Evolutionary conservation across 148 eudicot species (phyloP).

Genomic region (Polygonum aviculare): DNA sequence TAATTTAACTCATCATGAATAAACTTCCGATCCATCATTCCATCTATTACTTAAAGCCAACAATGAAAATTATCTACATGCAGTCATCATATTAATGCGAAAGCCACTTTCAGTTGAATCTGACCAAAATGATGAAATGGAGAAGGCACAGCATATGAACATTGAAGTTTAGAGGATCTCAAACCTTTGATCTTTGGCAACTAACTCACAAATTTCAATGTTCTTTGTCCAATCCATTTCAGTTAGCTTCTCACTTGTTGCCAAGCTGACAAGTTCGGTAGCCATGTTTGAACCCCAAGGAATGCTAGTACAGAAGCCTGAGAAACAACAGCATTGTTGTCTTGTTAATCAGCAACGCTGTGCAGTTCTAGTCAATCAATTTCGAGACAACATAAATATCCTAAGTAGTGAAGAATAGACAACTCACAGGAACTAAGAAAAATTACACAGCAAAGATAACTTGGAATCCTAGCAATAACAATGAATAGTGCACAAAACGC

Average conservation of each 20-base stretch:
- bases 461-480: not conserved
- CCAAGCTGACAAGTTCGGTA: slow-evolving; percentile 66
- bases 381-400: not conserved
- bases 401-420: not conserved
- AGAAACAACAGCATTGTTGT: not conserved
- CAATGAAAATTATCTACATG: not conserved
- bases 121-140: not conserved
- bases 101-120: not conserved
- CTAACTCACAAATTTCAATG: slow-evolving; percentile 90
- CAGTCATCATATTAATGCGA: not conserved
- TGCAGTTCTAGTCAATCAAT: not conserved
- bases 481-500: not conserved
- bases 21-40: not conserved
- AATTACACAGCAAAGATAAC: not conserved
- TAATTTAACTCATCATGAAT: not conserved
- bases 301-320: slow-evolving; percentile 6
- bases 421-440: not conserved
- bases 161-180: not conserved
- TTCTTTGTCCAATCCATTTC: slow-evolving; percentile 87
- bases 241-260: slow-evolving; percentile 75
- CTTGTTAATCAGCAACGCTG: not conserved
- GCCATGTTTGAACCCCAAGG: slow-evolving; percentile 36
- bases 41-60: not conserved
- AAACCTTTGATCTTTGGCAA: slow-evolving; percentile 70
- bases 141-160: not conserved